phyloP scores from a whole-genome alignment of 495 filamentous ascomycete genomes.

The Aspergillus leporis region DNA sequence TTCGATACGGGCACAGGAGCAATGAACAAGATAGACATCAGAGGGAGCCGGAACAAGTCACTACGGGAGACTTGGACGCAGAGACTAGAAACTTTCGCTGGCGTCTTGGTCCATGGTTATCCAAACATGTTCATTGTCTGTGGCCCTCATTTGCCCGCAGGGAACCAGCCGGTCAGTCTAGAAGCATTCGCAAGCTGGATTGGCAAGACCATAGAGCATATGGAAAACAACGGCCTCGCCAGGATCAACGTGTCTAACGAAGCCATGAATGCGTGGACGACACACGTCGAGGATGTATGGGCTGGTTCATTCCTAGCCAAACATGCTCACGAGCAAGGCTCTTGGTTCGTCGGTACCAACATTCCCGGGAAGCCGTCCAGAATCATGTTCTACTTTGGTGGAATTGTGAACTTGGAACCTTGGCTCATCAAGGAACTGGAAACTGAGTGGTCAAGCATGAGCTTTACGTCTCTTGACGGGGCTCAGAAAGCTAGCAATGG shows the following conservation, averaged over 20 bases:
- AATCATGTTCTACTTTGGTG: constrained; percentile 32
- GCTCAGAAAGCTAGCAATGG: background rate
- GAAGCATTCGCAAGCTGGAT: background rate
- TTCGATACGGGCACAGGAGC: constrained; percentile 38
- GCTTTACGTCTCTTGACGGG: background rate
- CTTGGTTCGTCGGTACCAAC: constrained; percentile 29
- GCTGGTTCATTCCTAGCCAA: background rate
- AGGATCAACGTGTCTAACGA: background rate
- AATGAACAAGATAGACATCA: constrained; percentile 32
- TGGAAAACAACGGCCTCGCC: constrained; percentile 1
- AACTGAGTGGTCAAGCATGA: background rate
- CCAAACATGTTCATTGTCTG: constrained; percentile 40
- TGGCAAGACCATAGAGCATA: background rate
- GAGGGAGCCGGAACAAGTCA: constrained; percentile 19
- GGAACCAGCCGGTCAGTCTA: constrained; percentile 11
- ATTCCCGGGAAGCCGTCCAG: constrained; percentile 32
- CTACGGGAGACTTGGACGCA: constrained; percentile 29
- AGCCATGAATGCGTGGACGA: background rate
- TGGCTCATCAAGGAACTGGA: background rate
- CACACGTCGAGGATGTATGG: background rate
- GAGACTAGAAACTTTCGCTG: constrained; percentile 28
- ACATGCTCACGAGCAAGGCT: background rate
- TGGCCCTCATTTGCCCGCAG: constrained; percentile 33
- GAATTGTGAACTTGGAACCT: constrained; percentile 13
- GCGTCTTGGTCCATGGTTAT: constrained; percentile 27